A percentile compares a stretch with the other conserved stretches of the same genome.
Conservation (phyloP, 176 grass and related monocot species). For the Dactylis glomerata region DNA sequence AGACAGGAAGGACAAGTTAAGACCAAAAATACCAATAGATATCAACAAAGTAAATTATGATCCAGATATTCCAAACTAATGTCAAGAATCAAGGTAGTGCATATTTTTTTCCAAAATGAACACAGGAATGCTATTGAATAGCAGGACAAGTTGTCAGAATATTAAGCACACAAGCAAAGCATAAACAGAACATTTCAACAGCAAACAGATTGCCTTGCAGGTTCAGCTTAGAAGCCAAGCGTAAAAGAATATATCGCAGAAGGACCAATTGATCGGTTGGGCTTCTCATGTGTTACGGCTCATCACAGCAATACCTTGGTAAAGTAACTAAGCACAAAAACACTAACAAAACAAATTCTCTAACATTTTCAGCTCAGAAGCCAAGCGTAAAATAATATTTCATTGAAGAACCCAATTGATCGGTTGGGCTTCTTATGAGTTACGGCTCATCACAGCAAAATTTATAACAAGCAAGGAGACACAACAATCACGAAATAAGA, state of each 20-base stretch:
- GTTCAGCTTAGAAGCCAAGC: slow-evolving; percentile 76
- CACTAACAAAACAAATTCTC: background rate
- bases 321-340: background rate
- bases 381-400: slow-evolving; percentile 81
- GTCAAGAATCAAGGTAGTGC: background rate
- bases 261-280: slow-evolving; percentile 46
- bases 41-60: background rate
- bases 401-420: slow-evolving; percentile 61
- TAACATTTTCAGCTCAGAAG: slow-evolving; percentile 54
- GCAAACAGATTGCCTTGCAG: background rate
- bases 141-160: background rate
- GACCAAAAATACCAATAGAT: background rate
- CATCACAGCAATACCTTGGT: slow-evolving; percentile 42
- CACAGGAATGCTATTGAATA: background rate
- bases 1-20: slow-evolving; percentile 6
- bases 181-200: slow-evolving; percentile 34
- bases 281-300: slow-evolving; percentile 65
- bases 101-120: background rate
- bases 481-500: background rate
- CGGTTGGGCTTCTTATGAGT: slow-evolving; percentile 52
- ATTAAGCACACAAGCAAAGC: slow-evolving; percentile 73
- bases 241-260: slow-evolving; percentile 59
- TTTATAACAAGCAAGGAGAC: background rate
- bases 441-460: slow-evolving; percentile 75
- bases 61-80: background rate